Percentiles rank a stretch among this genome's conserved stretches.
These are phyloP conservation scores for Hypoxylon sp. DNA, from an alignment of 2,329 filamentous ascomycete species.

Conservation along the genomic window DNA sequence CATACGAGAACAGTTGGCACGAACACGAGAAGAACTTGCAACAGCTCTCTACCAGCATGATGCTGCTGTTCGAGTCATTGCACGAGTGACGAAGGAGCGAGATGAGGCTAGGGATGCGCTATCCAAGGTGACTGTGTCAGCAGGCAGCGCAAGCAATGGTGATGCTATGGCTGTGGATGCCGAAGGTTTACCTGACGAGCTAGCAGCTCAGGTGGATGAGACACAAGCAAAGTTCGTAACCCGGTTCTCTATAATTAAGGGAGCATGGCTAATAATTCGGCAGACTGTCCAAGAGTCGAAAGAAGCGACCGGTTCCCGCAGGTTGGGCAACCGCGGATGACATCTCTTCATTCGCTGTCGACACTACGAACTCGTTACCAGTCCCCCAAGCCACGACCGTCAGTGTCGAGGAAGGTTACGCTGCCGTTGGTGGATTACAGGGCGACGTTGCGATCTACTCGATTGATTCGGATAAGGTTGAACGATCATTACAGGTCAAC, in stretches of 20 bases:
- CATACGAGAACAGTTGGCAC: conserved; percentile 87
- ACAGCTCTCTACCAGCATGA: conserved; percentile 97
- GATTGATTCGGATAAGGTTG: conserved; percentile 74
- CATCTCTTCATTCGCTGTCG: conserved; percentile 67
- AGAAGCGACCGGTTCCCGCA: conserved; percentile 88
- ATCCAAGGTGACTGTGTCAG: conserved; percentile 84
- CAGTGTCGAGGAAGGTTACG: conserved; percentile 71
- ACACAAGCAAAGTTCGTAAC: conserved; percentile 82
- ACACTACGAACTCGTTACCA: conserved; percentile 62
- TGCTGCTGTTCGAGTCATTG: conserved; percentile 95
- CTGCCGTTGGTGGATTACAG: conserved; percentile 80
- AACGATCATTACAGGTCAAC: conserved; percentile 76
- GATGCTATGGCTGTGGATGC: conserved; percentile 96
- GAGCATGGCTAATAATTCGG: conserved; percentile 39
- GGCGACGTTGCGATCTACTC: conserved; percentile 84
- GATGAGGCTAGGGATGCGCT: conserved; percentile 93
- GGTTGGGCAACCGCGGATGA: conserved; percentile 86
- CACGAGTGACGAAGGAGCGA: conserved; percentile 88
- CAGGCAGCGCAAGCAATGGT: conserved; percentile 68
- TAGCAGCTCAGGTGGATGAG: conserved; percentile 81
- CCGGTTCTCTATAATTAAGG: conserved; percentile 31
- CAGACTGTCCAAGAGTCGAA: conserved; percentile 88
- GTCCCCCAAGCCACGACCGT: conserved; percentile 66
- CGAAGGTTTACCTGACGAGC: conserved; percentile 78
- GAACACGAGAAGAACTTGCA: conserved; percentile 93